Evolutionary conservation across 176 grass and related monocot species (phyloP).

Genomic region (Hordeum marinum): DNA sequence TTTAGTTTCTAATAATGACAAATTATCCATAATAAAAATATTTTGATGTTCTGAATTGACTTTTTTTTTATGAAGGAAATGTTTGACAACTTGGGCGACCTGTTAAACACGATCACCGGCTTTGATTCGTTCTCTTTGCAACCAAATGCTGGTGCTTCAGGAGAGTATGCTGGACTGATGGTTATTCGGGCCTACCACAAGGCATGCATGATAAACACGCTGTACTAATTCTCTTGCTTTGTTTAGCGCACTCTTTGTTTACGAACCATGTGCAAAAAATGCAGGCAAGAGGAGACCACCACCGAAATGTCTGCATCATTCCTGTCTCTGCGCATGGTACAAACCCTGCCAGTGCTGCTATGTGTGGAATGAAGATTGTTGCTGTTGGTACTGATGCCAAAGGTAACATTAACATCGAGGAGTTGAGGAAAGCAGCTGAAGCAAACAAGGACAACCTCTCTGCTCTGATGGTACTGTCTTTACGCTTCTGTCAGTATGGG

Average conservation of each 20-base stretch:
- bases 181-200: conserved; percentile 92
- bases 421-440: conserved; percentile 89
- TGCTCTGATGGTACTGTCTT: conserved; percentile 82
- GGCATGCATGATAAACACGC: conserved; percentile 33
- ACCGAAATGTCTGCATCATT: conserved; percentile 98
- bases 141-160: conserved; percentile 98
- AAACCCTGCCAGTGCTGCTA: conserved; percentile 98
- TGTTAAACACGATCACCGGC: conserved; percentile 82
- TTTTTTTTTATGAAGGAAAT: conserved; percentile 67
- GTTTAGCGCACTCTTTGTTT: conserved; percentile 26
- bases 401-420: conserved; percentile 98
- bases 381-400: conserved; percentile 96
- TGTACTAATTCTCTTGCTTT: background rate
- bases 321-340: conserved; percentile 96
- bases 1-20: background rate
- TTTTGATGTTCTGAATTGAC: conserved; percentile 4
- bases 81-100: conserved; percentile 89
- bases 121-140: conserved; percentile 99
- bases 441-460: conserved; percentile 87
- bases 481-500: background rate
- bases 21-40: no score
- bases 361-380: conserved; percentile 99
- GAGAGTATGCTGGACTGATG: conserved; percentile 99
- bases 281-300: conserved; percentile 83
- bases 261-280: conserved; percentile 23